Base-by-base conservation (phyloP, 352 stramenopile genomes). In the Phytophthora lateralis region DNA sequence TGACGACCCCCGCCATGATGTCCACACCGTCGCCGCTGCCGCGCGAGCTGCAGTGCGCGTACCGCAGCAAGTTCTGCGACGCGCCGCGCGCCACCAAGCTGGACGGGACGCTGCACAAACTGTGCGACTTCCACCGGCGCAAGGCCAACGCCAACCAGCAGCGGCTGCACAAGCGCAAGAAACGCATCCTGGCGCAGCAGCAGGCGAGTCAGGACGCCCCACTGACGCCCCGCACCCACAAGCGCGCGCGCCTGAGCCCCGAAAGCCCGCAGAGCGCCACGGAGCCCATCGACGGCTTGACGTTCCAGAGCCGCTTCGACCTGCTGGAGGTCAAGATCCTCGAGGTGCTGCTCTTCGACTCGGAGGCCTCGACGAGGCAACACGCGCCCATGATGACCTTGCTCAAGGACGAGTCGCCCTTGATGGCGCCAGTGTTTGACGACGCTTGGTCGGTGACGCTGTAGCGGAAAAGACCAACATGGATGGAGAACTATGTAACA, bases 121-220 rank as follows among this genome's bases (percentile, higher is more conserved):
- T 88, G 9, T 88, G 75, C 60, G 75, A 84, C 59, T 75, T 78
- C 60, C 78, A 87, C 44, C 70, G 78, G 0, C 66, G 56, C 38
- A 79, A 78, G 39, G 78, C 78, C 50, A 87, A 87, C 35, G 56
- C 68, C 39, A 87, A 78, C 62, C 78, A 86, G 44, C 70, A 76
- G 47, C 68, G 68, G 20, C 50, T 76, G 39, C 68, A 76, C 63
- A 68, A 65, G 46, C 68, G 68, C 63, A 76, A 76, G 67, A 75
- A 75, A 54, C 62, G 52, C 47, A 66, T 75, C 20, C 57, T 75
- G 11, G 62, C 64, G 38, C 51, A 71, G 21, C 62, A 72, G 39
- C 39, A 26, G 6, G 52, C 18, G 21, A 26, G 34, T 3, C 18
- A 49, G 6, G 38, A 37, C 57, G 37, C 51, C 45, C 39, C 72